Evolutionary conservation across 1,139 yeast species (phyloP), one percentile per base, ranked within the genome.

Genomic region (Debaryomyces fabryi): DNA sequence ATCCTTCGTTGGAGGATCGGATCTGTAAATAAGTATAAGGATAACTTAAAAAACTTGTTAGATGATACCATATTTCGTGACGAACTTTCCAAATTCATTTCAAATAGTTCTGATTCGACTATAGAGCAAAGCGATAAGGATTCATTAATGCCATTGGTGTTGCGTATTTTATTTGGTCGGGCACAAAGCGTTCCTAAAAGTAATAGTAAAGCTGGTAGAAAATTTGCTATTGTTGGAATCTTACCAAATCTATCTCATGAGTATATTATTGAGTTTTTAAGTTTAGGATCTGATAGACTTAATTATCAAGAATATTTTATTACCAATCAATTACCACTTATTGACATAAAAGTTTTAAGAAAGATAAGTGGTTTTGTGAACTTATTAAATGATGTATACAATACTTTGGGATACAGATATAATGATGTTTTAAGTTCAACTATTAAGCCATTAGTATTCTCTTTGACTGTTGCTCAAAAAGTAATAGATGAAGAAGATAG

Each of bases 31-130:
- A 88, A 85, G 63, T 92, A 91, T 62, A 75, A 77, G 51, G 96
- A 88, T 53, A 85, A 86, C 55, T 72, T 95, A 58, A 78, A 71
- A 46, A 91, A 88, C 56, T 69, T 95, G 49, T 71, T 93, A 27
- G 97, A 92, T 62, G 96, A 91, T 54, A 81, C 89, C 1, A 72
- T 86, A 21, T 92, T 90, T 69, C 82, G 90, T 51, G 99, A 95
- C 64, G 97, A 92, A 65, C 71, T 92, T 32, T 72, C 88, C 29
- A 81, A 79, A 32, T 76, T 93, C 42, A 70, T 89, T 33, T 70
- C 80, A 5, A 55, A 56, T 30, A 82, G 77, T n/a, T 72, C 79
- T n/a, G 76, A 76, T 7, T 71, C 81, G 3, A 67, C 71, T 2
- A 75, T 91, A 45, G 91, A 87, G 55, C 75, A 72, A 12, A 74